Evolutionary conservation across 1,139 yeast species (phyloP), one percentile per base, ranked within the genome.

Genomic region (Diutina catenulata): DNA sequence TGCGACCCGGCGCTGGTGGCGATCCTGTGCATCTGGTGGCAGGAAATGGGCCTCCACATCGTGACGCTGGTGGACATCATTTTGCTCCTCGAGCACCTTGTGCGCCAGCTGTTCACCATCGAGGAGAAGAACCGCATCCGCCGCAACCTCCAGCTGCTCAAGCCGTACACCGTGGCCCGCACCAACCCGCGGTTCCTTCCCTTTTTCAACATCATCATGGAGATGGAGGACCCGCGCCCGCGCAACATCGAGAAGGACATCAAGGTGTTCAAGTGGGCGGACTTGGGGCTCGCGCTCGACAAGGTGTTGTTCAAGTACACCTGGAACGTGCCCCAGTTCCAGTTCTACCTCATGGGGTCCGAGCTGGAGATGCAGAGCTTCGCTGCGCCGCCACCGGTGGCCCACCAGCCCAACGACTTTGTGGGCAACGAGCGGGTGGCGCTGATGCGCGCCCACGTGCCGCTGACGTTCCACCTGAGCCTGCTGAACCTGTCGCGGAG

Each of bases 211-310:
- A 55, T 73, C 36, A 66, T 79, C 39, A 80, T 80, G 86, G 58
- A 68, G 32, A 78, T 74, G 64, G 73, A 71, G 27, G 68, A 68
- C 39, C 87, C 88, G 2, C 64, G 78, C 45, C 87, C 87, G 3
- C 59, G 87, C 32, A 78, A 77, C 48, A 80, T 80, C 40, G 86
- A 77, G 49, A 80, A 80, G 51, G 83, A 79, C 50, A 73, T 79
- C 44, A 79, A 79, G 50, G 86, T 79, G 4, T 75, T 79, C 48
- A 62, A 63, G 27, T 79, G 87, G 87, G 49, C 57, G 18, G 66
- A 68, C 39, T 56, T 79, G 27, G 66, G 62, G 28, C 61, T 57
- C 32, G 87, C 87, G 0, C 52, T 79, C 38, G 57, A 62, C 31
- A 78, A 75, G 49, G 80, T 79, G n/a, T 62, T 77, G 37, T 63